Evolutionary conservation across 257 asterid species (phyloP), one percentile per base, ranked within the genome.

Genomic region (Solanum verrucosum): DNA sequence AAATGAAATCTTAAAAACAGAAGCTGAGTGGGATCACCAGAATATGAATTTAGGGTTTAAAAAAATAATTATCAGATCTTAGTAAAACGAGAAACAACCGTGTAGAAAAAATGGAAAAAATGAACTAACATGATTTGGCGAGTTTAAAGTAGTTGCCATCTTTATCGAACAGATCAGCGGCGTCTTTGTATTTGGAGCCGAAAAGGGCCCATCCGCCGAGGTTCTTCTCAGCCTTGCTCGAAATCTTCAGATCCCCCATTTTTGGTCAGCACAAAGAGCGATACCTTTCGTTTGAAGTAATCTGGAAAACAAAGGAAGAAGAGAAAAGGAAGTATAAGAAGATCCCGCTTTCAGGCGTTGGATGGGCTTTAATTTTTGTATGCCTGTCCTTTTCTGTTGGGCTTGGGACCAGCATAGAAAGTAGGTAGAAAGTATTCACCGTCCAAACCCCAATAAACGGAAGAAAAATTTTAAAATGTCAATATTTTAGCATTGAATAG

Each of bases 111-210:
- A 3, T 15, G 10, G 29, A 87, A 9, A 15, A 21, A 59, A 7
- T 13, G 42, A 72, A 79, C 78, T 42, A 91, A 95, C 98, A 95
- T 84, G 99, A 96, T 93, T 96, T 95, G 84, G 95, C 96, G 90
- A 96, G 98, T 90, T 96, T 96, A 92, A 90, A 95, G 83, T 93
- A 85, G 91, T 95, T 95, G 79, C 94, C 99, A 8, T 98, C 98
- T 92, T 93, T 95, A 18, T 96, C 98, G 90, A 89, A 95, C 34
- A 94, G 92, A 29, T 96, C 98, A 63, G 98, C 95, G 65, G 98
- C 99, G 82, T 96, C 99, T 86, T 96, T 98, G 75, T 93, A 72
- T 90, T 96, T 96, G 90, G 97, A 93, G 79, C 98, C 93, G 88
- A 94, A 94, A 9, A 96, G 13, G 3, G 90, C 93, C 99, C 98